phyloP scores from a whole-genome alignment of 805 yeast species.

The Metschnikowia lochheadii region DNA sequence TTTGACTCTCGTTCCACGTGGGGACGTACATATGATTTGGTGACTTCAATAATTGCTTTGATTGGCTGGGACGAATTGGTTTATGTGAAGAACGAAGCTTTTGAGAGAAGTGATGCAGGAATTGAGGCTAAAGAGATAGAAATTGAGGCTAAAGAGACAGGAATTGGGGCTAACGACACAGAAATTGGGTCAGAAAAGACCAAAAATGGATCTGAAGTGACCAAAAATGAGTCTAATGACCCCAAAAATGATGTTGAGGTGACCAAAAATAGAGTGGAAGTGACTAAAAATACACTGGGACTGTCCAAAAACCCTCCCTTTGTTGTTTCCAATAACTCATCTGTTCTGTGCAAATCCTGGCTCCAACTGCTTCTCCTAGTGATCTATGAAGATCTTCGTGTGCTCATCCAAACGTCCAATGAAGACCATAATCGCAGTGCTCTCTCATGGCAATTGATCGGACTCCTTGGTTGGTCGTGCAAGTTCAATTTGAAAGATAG shows the following conservation, averaged over 20 bases:
- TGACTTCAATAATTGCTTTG: slow-evolving; percentile 61
- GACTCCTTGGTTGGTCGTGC: slow-evolving; percentile 39
- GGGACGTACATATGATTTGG: slow-evolving; percentile 55
- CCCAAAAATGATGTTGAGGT: too few species aligned
- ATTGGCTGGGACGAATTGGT: slow-evolving; percentile 84
- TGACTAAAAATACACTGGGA: too few species aligned
- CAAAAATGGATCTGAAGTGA: slow-evolving; percentile 25
- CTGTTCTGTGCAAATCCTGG: slow-evolving; percentile 64
- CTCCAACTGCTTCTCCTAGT: slow-evolving; percentile 69
- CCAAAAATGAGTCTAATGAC: slow-evolving; percentile 5
- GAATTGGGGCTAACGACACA: too few species aligned
- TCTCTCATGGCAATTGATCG: slow-evolving; percentile 71
- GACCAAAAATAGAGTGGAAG: too few species aligned
- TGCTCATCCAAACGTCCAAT: slow-evolving; percentile 25
- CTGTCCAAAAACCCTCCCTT: slow-evolving; percentile 4
- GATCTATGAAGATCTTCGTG: slow-evolving; percentile 55
- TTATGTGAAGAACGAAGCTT: slow-evolving; percentile 60
- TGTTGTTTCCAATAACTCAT: slow-evolving; percentile 24
- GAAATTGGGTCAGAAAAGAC: too few species aligned
- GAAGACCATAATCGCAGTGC: slow-evolving; percentile 47
- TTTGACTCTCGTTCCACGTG: slow-evolving; percentile 34
- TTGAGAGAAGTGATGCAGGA: slow-evolving; percentile 22
- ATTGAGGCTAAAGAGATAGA: too few species aligned
- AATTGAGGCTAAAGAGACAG: too few species aligned
- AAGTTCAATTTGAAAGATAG: slow-evolving; percentile 37